Evolutionary conservation across 2,329 filamentous ascomycete species (phyloP).

Genomic region (Pyrenochaeta sp.): DNA sequence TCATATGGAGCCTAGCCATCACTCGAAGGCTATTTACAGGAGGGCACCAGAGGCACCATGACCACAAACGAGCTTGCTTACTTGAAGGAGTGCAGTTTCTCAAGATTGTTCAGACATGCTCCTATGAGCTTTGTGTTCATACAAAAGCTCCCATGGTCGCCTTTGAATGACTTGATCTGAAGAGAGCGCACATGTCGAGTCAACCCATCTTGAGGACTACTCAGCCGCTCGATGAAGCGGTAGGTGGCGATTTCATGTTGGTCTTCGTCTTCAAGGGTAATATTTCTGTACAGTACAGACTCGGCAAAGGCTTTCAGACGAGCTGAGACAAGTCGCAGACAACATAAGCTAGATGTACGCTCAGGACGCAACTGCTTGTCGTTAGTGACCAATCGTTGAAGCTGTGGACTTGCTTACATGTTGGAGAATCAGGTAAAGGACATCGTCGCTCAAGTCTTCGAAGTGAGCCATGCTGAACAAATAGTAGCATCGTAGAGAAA

Average conservation of each 20-base stretch:
- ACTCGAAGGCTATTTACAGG: background rate
- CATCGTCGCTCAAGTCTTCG: constrained; percentile 23
- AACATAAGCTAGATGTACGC: constrained; percentile 7
- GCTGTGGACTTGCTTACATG: constrained; percentile 17
- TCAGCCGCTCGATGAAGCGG: constrained; percentile 19
- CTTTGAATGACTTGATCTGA: constrained; percentile 20
- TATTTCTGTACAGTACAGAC: constrained; percentile 14
- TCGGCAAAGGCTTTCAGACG: constrained; percentile 24
- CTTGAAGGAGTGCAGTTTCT: constrained; percentile 19
- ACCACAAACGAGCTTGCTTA: constrained; percentile 2
- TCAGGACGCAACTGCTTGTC: constrained; percentile 12
- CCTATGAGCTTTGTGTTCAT: constrained; percentile 19
- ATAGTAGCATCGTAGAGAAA: background rate
- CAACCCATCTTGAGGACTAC: constrained; percentile 15
- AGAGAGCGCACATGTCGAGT: constrained; percentile 19
- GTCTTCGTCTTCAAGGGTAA: constrained; percentile 20
- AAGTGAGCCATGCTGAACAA: constrained; percentile 12
- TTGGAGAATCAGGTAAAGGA: constrained; percentile 23
- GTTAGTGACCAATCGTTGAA: constrained; percentile 8
- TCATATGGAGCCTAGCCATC: background rate
- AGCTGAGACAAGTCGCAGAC: constrained; percentile 15
- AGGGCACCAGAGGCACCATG: background rate
- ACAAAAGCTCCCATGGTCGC: constrained; percentile 25
- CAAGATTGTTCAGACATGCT: constrained; percentile 12
- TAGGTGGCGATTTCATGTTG: constrained; percentile 17